Evolutionary conservation across 169 alveolate genomes (phyloP), one percentile per base, ranked within the genome.

Genomic region (Plasmodium chabaudi): DNA sequence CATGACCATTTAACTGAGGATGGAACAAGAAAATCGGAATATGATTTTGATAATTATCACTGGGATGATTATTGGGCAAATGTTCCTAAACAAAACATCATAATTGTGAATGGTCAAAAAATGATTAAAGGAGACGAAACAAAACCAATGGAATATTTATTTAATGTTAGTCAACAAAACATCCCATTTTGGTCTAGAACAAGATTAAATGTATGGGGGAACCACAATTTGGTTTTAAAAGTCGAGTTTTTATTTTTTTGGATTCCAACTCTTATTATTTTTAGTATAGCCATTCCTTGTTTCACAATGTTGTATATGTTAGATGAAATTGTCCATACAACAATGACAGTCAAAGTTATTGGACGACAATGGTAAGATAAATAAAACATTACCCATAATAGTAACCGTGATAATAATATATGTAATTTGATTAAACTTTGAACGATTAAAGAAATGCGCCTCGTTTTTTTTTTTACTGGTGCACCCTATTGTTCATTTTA

Each of bases 291-390:
- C 15, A 91, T 95, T 27, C 98, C 98, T n/a, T 92, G 96, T 72
- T 94, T 92, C 74, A 94, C 97, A 17, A 94, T 95, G 96, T 87
- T 95, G 73, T 95, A 95, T 88, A 94, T 95, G 96, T 61, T 79
- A 74, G 98, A 95, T 89, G 98, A 95, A 70, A 93, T 96, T 9
- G 95, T 95, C 17, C 93, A 93, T 87, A 95, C 97, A 49, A 91
- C 97, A 2, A 95, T 95, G 98, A 95, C 98, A 9, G 97, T 95
- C 13, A 95, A 95, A 70, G 97, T 94, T 64, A 92, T 95, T 34
- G 98, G 98, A 56, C 87, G 96, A 53, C 98, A 95, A 79, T 95
- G 98, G 98, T 93, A 82, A 13, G 56, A 79, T 44, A 12, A 34
- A 25, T 67, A 71, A 55, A 59, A 17, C 39, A 59, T 67, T 34